Percentiles rank a stretch among this genome's conserved stretches.
Conservation (phyloP, 2,329 filamentous ascomycete species). For the Nemania sp. region DNA sequence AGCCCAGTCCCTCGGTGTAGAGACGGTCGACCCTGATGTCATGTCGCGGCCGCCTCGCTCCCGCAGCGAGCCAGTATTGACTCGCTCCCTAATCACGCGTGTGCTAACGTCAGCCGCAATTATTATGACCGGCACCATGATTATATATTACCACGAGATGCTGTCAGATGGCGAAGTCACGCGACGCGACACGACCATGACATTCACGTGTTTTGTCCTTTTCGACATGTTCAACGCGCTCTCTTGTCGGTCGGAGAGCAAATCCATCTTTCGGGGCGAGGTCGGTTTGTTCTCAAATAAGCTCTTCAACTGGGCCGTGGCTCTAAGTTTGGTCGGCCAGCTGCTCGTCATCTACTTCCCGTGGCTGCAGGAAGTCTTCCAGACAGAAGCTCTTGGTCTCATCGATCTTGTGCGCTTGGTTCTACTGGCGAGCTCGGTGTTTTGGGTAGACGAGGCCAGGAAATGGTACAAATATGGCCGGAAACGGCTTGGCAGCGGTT, state of each 20-base stretch:
- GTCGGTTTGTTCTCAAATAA: slow-evolving; percentile 81
- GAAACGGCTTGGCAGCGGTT: slow-evolving; percentile 60
- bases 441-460: slow-evolving; percentile 90
- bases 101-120: slow-evolving; percentile 85
- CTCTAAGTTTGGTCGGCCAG: slow-evolving; percentile 82
- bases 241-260: slow-evolving; percentile 86
- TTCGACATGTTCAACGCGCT: slow-evolving; percentile 99
- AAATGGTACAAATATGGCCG: slow-evolving; percentile 73
- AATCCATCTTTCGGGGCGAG: slow-evolving; percentile 86
- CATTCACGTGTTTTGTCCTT: slow-evolving; percentile 96
- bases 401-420: slow-evolving; percentile 75
- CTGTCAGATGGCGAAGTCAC: slow-evolving; percentile 78
- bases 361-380: slow-evolving; percentile 90
- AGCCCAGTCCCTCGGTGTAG: slow-evolving; percentile 94
- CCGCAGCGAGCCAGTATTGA: slow-evolving; percentile 89
- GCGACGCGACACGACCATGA: slow-evolving; percentile 97
- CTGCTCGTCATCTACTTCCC: slow-evolving; percentile 92
- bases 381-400: slow-evolving; percentile 82
- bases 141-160: slow-evolving; percentile 93
- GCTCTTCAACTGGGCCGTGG: slow-evolving; percentile 96
- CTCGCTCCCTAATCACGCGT: slow-evolving; percentile 75
- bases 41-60: slow-evolving; percentile 87
- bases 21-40: slow-evolving; percentile 89
- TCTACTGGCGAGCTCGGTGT: slow-evolving; percentile 81
- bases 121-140: slow-evolving; percentile 90